Base-by-base conservation (phyloP, 108 stramenopile species). In the Fistulifera solaris region DNA sequence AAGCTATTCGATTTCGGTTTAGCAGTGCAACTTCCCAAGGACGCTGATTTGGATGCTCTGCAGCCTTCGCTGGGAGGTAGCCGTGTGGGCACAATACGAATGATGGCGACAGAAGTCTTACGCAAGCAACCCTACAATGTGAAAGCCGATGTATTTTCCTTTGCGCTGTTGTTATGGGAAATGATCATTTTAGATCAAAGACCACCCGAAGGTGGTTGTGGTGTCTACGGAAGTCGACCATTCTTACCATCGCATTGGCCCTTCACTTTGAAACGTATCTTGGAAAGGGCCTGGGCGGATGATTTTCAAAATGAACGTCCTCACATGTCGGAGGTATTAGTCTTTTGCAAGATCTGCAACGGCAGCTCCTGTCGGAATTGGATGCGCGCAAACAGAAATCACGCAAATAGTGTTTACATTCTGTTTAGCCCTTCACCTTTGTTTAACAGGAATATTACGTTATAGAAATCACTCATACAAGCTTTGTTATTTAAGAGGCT, bases 101-200 rank as follows among this genome's bases (percentile, higher is more conserved):
- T 96, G 66, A 96, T 96, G 95, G 97, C 97, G 6, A 94, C 94
- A 0, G 83, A 85, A 61, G 84, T 87, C 38, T 81, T 82, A 8
- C 54, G 81, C 6, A 82, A 82, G 56, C 59, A 69, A 23, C 83
- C 89, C 13, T 95, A 95, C 75, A 95, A 96, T 56, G 78, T 90
- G 48, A 89, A 88, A 46, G 91, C 87, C 2, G 96, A 96, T 49
- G 88, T 95, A 0, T 95, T 89, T 63, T 82, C 76, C 13, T 87
- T 68, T 54, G 65, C 77, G 13, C 67, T 87, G n/a, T 42, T 79
- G 42, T 42, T 87, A 38, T 87, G 81, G 75, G 80, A 86, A 52
- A 61, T 86, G 38, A 65, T 76, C 70, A 70, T 68, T 4, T 54
- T 76, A 2, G 21, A 56, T 25, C 70, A 76, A 54, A 3, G 31